A percentile compares a stretch with the other conserved stretches of the same genome.
Evolutionary conservation across 1,284 basidiomycete species (phyloP).

Genomic region (Ceratobasidium papillatum): DNA sequence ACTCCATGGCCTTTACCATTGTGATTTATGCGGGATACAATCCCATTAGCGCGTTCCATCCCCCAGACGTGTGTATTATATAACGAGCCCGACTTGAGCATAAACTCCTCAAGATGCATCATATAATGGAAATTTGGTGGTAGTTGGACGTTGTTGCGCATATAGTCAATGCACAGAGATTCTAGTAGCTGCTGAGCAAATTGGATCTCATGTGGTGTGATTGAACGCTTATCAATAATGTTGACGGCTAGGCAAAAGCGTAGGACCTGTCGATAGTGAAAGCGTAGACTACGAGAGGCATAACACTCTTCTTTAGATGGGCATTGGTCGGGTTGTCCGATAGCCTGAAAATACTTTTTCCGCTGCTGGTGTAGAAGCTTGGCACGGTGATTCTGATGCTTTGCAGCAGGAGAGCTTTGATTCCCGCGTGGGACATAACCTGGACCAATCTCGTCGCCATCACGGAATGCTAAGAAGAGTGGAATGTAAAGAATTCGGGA

Average conservation of each 20-base stretch:
- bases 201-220: neutral
- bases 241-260: neutral
- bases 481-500: neutral
- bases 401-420: neutral
- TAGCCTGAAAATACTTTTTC: neutral
- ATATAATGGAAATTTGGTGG: slow-evolving; percentile 25
- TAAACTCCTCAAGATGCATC: slow-evolving; percentile 28
- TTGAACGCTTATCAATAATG: neutral
- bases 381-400: neutral
- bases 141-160: neutral
- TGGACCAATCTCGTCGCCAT: slow-evolving; percentile 4
- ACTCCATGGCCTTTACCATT: slow-evolving; percentile 1
- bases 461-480: neutral
- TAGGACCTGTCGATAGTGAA: neutral
- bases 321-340: slow-evolving; percentile 2
- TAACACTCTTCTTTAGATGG: neutral
- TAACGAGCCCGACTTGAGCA: neutral
- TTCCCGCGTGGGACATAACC: neutral
- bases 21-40: neutral
- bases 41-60: slow-evolving; percentile 14
- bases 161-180: neutral
- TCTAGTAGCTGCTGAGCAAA: slow-evolving; percentile 1
- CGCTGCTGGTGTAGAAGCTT: slow-evolving; percentile 5
- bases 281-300: neutral
- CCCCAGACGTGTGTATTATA: slow-evolving; percentile 31